Percentiles rank a stretch among this genome's conserved stretches.
phyloP scores from a whole-genome alignment of 352 stramenopile species.

The Globisporangium splendens region DNA sequence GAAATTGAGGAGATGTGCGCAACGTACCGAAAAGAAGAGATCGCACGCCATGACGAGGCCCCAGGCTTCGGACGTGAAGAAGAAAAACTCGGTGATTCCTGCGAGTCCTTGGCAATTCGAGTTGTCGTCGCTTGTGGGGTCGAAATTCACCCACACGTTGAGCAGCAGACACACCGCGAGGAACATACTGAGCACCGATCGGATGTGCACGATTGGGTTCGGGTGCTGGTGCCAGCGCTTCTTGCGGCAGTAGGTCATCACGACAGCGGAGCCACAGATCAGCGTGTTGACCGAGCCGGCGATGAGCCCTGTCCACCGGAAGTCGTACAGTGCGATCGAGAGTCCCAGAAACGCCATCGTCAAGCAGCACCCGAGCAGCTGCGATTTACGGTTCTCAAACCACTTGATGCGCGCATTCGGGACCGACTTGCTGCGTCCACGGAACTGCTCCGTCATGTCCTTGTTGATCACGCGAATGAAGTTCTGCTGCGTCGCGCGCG shows the following conservation, averaged over 20 bases:
- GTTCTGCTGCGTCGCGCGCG: constrained; percentile 56
- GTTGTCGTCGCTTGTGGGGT: constrained; percentile 40
- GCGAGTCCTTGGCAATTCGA: constrained; percentile 63
- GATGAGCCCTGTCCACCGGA: constrained; percentile 84
- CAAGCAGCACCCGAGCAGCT: constrained; percentile 80
- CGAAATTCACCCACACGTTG: constrained; percentile 80
- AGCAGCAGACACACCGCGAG: constrained; percentile 79
- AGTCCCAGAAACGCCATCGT: constrained; percentile 84
- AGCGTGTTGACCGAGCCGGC: constrained; percentile 86
- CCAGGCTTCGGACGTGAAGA: constrained; percentile 86
- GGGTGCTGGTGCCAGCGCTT: constrained; percentile 88
- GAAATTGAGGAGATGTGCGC: constrained; percentile 1
- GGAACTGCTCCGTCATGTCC: constrained; percentile 86
- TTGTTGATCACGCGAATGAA: constrained; percentile 90
- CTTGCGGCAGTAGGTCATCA: constrained; percentile 86
- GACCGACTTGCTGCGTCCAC: constrained; percentile 63
- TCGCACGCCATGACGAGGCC: constrained; percentile 87
- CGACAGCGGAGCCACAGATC: constrained; percentile 80
- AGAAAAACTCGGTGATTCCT: constrained; percentile 88
- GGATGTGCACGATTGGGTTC: constrained; percentile 87
- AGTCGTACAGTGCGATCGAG: constrained; percentile 87
- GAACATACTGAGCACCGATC: constrained; percentile 81
- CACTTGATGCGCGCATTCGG: constrained; percentile 75
- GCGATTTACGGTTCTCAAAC: constrained; percentile 89
- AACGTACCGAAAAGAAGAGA: constrained; percentile 76